These are phyloP conservation scores for Leishmania aethiopica DNA, from an alignment of 208 protist genomes.

Conservation along the genomic window DNA sequence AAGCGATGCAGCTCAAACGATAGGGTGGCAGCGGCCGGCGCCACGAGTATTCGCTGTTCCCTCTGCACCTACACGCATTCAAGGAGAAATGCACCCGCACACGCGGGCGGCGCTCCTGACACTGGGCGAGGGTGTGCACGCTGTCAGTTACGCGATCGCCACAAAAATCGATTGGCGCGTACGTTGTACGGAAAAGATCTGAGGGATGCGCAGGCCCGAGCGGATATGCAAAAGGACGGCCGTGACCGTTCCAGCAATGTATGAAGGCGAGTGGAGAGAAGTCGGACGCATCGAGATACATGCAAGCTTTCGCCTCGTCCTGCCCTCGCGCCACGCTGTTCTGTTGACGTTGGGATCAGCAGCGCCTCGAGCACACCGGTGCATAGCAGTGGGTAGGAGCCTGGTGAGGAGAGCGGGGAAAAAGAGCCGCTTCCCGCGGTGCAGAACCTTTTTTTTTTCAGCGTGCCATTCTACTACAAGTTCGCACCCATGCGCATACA, in stretches of 20 bases:
- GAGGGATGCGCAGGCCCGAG: neutral
- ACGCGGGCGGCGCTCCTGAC: neutral
- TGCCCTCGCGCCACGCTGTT: neutral
- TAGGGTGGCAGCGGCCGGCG: neutral
- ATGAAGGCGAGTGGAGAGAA: neutral
- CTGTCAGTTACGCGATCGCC: neutral
- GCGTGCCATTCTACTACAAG: neutral
- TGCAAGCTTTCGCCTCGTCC: neutral
- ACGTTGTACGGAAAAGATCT: neutral
- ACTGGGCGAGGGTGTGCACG: neutral
- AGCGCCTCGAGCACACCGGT: neutral
- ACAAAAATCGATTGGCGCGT: neutral
- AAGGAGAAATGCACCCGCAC: neutral
- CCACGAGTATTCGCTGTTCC: neutral
- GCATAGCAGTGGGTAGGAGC: neutral
- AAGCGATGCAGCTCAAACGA: neutral
- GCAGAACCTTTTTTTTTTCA: neutral
- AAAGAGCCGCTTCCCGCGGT: neutral
- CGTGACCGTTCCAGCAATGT: neutral
- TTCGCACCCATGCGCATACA: too few relatives aligned
- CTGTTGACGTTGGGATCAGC: neutral
- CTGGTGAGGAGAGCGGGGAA: neutral
- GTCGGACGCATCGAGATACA: neutral
- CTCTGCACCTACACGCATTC: neutral
- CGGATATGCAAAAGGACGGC: too few relatives aligned